phyloP scores from a whole-genome alignment of 1,284 basidiomycete species.

The Apiotrichum laibachii region DNA sequence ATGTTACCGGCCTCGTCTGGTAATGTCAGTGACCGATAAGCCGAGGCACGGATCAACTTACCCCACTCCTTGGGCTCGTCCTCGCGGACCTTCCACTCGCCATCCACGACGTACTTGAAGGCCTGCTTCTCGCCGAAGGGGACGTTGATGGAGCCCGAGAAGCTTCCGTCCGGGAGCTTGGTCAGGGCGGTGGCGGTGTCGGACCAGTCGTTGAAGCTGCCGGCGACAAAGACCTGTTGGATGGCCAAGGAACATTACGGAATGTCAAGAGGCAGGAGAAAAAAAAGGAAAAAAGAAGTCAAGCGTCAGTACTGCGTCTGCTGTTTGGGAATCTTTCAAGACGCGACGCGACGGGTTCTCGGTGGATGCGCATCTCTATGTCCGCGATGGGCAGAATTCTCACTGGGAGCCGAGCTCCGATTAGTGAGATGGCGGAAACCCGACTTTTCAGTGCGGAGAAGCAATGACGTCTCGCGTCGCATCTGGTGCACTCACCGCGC shows the following conservation, averaged over 20 bases:
- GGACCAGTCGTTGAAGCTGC: slow-evolving; percentile 51
- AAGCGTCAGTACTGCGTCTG: neutral
- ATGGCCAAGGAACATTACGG: neutral
- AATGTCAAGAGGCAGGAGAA: neutral
- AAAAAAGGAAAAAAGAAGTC: neutral
- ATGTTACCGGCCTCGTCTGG: slow-evolving; percentile 51
- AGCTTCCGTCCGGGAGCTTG: slow-evolving; percentile 43
- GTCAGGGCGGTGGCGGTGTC: slow-evolving; percentile 38
- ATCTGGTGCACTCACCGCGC: slow-evolving; percentile 31
- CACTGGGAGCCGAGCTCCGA: neutral
- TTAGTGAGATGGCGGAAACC: neutral
- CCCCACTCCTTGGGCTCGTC: slow-evolving; percentile 53
- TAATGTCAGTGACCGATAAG: slow-evolving; percentile 12
- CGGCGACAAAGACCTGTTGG: slow-evolving; percentile 46
- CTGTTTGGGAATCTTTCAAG: no score
- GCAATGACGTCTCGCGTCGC: neutral
- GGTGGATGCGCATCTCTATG: neutral
- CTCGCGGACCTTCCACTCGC: slow-evolving; percentile 51
- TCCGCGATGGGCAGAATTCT: neutral
- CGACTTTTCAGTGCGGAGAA: neutral
- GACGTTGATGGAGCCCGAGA: slow-evolving; percentile 34
- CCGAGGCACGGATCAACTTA: slow-evolving; percentile 24
- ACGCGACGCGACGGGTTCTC: no score
- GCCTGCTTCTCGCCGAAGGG: slow-evolving; percentile 50
- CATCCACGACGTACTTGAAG: slow-evolving; percentile 53